Evolutionary conservation across 305 asterid genomes (phyloP), one percentile per base, ranked within the genome.

Genomic region (Solanum hybrid): DNA sequence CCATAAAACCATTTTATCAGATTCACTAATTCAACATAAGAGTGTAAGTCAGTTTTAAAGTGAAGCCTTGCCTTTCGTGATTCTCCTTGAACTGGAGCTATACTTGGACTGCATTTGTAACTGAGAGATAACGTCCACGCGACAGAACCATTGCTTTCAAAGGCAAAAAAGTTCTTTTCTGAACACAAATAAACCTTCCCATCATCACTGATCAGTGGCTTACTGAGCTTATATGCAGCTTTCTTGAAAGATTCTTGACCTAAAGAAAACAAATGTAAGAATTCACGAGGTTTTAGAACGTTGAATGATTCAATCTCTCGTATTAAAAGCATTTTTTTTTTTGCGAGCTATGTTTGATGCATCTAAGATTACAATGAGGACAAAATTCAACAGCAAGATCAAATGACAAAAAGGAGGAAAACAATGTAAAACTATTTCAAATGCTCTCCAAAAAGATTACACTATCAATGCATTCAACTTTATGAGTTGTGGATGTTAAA

Each of bases 21-120:
- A 79, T 79, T 79, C 85, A 36, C 85, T 10, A 36, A 78, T 36
- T 78, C 31, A 78, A 35, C 38, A 1, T 36, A n/a, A 36, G 20
- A 36, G 26, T 79, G 79, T 14, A 79, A 79, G 16, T 16, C 26
- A 38, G 84, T 37, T 35, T n/a, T 36, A 66, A 3, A 42, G 14
- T 76, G 46, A 90, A 80, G 82, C 17, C 91, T 89, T 94, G 91
- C 99, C 98, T 93, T 95, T 85, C 92, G 93, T 72, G 98, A 93
- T 31, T 96, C 99, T 81, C 98, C 99, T 60, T 91, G 92, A 86
- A 94, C 93, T 2, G 99, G 99, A 72, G 96, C 92, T 79, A 95
- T 92, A 86, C 82, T 91, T 51, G 91, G 27, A 84, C 88, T 94
- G 94, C 99, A 96, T 1, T 94, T 92, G 40, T 92, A 94, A 87